These are phyloP conservation scores for Thecaphora frezii DNA, from an alignment of 1,284 basidiomycete species.

Conservation along the genomic window DNA sequence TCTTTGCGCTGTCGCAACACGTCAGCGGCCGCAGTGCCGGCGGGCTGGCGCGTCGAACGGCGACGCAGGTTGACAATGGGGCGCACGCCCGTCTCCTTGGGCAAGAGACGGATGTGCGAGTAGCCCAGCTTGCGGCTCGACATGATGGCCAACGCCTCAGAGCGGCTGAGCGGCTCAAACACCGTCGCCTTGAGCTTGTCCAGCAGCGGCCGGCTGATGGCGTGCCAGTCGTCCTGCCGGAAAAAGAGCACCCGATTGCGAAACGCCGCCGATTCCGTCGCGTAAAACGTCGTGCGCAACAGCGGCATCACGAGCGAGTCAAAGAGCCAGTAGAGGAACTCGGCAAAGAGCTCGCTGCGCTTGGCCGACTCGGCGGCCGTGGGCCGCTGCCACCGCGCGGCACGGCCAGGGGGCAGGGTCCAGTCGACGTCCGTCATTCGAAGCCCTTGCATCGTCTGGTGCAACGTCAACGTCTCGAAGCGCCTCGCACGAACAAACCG, in stretches of 20 bases:
- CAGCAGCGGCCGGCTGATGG: conserved; percentile 77
- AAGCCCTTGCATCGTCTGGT: conserved; percentile 76
- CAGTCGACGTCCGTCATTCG: conserved; percentile 78
- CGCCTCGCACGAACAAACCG: conserved; percentile 73
- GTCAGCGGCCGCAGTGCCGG: conserved; percentile 12
- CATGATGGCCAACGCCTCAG: conserved; percentile 57
- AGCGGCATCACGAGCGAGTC: conserved; percentile 80
- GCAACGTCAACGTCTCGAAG: conserved; percentile 79
- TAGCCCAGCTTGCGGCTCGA: conserved; percentile 66
- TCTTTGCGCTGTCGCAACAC: conserved; percentile 4
- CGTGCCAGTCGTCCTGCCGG: conserved; percentile 86
- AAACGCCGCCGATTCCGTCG: conserved; percentile 86
- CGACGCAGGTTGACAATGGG: conserved; percentile 89
- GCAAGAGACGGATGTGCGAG: conserved; percentile 83
- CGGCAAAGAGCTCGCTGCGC: conserved; percentile 74
- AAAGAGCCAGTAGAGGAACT: conserved; percentile 90
- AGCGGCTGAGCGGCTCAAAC: conserved; percentile 35
- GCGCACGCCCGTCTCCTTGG: conserved; percentile 90
- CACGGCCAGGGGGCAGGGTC: conserved; percentile 64
- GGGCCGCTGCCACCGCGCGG: conserved; percentile 51
- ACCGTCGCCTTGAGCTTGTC: conserved; percentile 67
- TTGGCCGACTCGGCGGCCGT: conserved; percentile 72
- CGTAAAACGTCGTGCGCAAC: conserved; percentile 87
- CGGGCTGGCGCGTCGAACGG: conserved; percentile 58
- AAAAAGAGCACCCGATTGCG: conserved; percentile 88